A percentile compares a stretch with the other conserved stretches of the same genome.
These are phyloP conservation scores for Hamigera avellanea DNA, from an alignment of 495 filamentous ascomycete species.

Conservation along the genomic window DNA sequence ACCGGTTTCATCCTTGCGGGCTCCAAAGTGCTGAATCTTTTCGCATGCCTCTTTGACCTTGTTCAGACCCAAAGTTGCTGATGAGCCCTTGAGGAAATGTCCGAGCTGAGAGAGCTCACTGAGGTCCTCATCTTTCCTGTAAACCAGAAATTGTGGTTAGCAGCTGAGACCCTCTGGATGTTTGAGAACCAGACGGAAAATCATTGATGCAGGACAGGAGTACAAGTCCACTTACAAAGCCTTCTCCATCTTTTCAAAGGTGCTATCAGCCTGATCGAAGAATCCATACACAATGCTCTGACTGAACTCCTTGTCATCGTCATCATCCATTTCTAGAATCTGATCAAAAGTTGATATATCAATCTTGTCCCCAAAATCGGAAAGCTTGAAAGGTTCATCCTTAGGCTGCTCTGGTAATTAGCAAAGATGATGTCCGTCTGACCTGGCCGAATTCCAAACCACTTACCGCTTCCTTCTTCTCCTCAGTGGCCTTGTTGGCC, in stretches of 20 bases:
- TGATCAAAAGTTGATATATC: conserved; percentile 78
- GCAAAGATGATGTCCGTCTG: background rate
- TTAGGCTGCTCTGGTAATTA: conserved; percentile 21
- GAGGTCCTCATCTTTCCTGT: conserved; percentile 55
- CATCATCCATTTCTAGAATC: conserved; percentile 95
- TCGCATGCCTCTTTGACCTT: conserved; percentile 92
- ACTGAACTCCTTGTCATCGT: conserved; percentile 66
- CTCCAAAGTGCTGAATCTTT: conserved; percentile 90
- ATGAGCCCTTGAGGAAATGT: conserved; percentile 97
- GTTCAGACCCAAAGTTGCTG: conserved; percentile 82
- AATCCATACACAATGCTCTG: conserved; percentile 82
- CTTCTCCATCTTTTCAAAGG: conserved; percentile 76
- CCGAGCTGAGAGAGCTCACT: conserved; percentile 66
- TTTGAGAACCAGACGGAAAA: background rate
- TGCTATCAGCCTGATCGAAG: conserved; percentile 80
- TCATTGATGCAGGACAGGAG: background rate
- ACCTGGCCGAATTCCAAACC: background rate
- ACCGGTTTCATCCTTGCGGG: conserved; percentile 68
- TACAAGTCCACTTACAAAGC: conserved; percentile 53
- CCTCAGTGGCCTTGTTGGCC: conserved; percentile 6
- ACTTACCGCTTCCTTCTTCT: conserved; percentile 4
- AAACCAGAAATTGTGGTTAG: conserved; percentile 3
- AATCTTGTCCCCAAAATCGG: conserved; percentile 56
- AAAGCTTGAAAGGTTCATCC: conserved; percentile 32
- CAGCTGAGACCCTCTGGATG: background rate